These are phyloP conservation scores for Beauveria sp. DNA, from an alignment of 2,329 filamentous ascomycete species.

Conservation along the genomic window DNA sequence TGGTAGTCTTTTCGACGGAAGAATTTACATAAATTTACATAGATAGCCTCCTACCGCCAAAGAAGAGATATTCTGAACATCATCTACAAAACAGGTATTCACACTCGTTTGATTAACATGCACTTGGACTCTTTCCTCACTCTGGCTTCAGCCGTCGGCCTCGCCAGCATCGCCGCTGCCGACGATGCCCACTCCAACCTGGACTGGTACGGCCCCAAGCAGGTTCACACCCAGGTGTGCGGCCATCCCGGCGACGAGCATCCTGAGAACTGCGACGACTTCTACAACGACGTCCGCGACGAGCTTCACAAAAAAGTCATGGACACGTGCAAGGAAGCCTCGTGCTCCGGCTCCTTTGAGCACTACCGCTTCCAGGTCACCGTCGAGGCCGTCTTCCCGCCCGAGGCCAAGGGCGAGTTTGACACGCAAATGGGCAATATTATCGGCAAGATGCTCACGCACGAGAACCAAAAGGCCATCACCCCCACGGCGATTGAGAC, in stretches of 20 bases:
- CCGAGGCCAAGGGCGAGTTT: constrained; percentile 12
- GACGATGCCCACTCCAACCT: constrained; percentile 11
- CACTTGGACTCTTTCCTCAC: background rate
- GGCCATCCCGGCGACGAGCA: constrained; percentile 10
- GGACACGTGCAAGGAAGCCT: constrained; percentile 10
- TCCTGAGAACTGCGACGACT: constrained; percentile 12
- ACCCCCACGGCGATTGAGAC: constrained; percentile 9
- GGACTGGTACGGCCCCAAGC: constrained; percentile 11
- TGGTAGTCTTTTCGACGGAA: too few relatives aligned
- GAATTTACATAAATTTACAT: background rate
- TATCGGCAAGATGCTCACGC: constrained; percentile 9
- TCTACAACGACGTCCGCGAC: constrained; percentile 9
- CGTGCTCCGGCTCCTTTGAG: constrained; percentile 11
- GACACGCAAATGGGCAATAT: constrained; percentile 11
- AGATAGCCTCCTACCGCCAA: background rate
- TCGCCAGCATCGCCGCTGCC: constrained; percentile 1
- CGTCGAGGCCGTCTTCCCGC: constrained; percentile 12
- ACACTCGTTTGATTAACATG: background rate
- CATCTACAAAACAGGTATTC: background rate
- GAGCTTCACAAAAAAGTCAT: constrained; percentile 12
- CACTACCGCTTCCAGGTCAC: constrained; percentile 9
- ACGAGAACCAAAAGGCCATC: constrained; percentile 12
- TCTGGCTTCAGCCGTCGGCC: background rate
- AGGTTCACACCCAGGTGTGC: constrained; percentile 11
- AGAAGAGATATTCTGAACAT: background rate